These are phyloP conservation scores for thale cress (Arabidopsis thaliana) DNA, from an alignment of 345 rosid genomes.

Conservation along the genomic window TAIR10.1 NC_003070.9:27794001-27794500, in stretches of 20 bases:
- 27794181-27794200: conserved; percentile 90
- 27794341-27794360: conserved; percentile 67
- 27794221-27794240: conserved; percentile 93
- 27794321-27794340: conserved; percentile 84
- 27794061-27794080: conserved; percentile 66
- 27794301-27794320: conserved; percentile 82
- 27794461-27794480: conserved; percentile 83
- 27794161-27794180: conserved; percentile 95
- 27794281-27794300: conserved; percentile 75
- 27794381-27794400: conserved; percentile 91
- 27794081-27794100: conserved; percentile 80
- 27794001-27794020: conserved; percentile 95
- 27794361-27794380: conserved; percentile 74
- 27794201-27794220: conserved; percentile 96
- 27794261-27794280: conserved; percentile 98
- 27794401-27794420: conserved; percentile 62
- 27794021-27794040: conserved; percentile 65
- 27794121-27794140: conserved; percentile 90
- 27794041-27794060: conserved; percentile 60
- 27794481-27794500: conserved; percentile 77
- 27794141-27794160: conserved; percentile 95
- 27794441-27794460: conserved; percentile 89
- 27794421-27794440: conserved; percentile 80
- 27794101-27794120: conserved; percentile 94
- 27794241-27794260: conserved; percentile 95